Percentiles rank a stretch among this genome's conserved stretches.
Evolutionary conservation across 176 grass and related monocot genomes (phyloP).

Genomic region (Eleusine indica): DNA sequence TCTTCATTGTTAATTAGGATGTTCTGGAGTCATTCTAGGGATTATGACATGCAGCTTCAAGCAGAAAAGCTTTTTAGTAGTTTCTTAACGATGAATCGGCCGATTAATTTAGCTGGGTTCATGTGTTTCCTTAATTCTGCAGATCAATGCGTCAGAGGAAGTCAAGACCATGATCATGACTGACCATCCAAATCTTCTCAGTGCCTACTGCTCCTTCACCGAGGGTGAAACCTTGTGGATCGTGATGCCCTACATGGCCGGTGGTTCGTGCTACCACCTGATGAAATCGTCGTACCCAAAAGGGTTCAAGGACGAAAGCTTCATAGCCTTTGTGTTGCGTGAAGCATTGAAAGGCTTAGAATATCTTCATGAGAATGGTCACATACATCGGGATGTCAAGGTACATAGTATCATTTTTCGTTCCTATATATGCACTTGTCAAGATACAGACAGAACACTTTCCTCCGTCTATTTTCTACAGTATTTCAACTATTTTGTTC

Average conservation of each 20-base stretch:
- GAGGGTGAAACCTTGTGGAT: constrained; percentile 65
- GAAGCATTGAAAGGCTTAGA: constrained; percentile 73
- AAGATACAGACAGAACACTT: neutral
- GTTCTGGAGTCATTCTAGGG: too few relatives aligned
- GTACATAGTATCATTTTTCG: constrained; percentile 22
- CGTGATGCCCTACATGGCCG: constrained; percentile 95
- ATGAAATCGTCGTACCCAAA: constrained; percentile 81
- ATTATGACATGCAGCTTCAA: too few relatives aligned
- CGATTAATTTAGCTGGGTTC: neutral
- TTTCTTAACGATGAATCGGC: neutral
- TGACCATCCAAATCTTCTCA: constrained; percentile 82
- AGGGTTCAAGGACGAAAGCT: constrained; percentile 68
- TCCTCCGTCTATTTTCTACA: too few relatives aligned
- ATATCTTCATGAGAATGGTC: constrained; percentile 85
- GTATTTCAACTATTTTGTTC: too few relatives aligned
- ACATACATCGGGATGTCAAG: constrained; percentile 94
- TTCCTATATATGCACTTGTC: neutral
- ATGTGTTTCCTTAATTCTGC: constrained; percentile 4
- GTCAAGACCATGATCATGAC: constrained; percentile 90
- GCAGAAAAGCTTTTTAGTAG: neutral
- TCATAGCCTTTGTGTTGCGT: constrained; percentile 80
- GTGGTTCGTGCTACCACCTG: constrained; percentile 85
- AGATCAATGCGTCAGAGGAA: constrained; percentile 76
- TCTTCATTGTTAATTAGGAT: too few relatives aligned
- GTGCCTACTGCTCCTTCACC: constrained; percentile 82